Base-by-base conservation (phyloP, 768 basidiomycete species). In the Kwoniella europaea region DNA sequence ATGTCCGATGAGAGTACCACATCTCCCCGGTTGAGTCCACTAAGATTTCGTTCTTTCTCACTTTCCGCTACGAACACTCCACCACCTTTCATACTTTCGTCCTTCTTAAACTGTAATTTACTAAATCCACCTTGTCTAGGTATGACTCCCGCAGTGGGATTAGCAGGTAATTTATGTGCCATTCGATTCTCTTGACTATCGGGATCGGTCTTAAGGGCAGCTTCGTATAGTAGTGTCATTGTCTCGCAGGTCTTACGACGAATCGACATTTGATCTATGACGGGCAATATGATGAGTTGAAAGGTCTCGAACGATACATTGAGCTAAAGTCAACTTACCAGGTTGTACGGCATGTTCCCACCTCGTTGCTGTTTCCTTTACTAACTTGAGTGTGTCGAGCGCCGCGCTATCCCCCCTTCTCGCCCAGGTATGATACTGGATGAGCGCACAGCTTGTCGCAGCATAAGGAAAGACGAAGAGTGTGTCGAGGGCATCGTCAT, bases 361-460 rank as follows among this genome's bases (percentile, higher is more conserved):
- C 70, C 91, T 86, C 69, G 90, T 87, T 15, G 94, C 90, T 66
- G 91, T 92, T 81, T 96, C 93, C 24, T 91, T 89, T 64, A 97
- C 85, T 82, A 91, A 90, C 75, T 88, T 89, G 65, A 98, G 86
- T 75, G 91, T 91, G 18, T 86, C 86, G 66, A 90, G 88, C 4
- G 94, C 92, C 6, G 89, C 88, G 4, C 86, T 84, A 76, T 96
- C 93, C 76, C 90, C 88, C 56, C 93, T 86, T 59, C 94, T 87
- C 3, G 92, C 93, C 89, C 91, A 97, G 0, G 94, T 95, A 78
- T 98, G 95, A 77, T 97, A 97, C 89, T 96, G 94, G 53, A 95
- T 91, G 74, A 97, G 87, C 3, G 94, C 93, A 82, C 92, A 93
- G 3, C 90, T 91, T 9, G 93, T 94, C 3, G 91, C 89, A 42